A percentile compares a stretch with the other conserved stretches of the same genome.
These are phyloP conservation scores for Monosporozyma aerobia DNA, from an alignment of 805 yeast species.

Conservation along the genomic window DNA sequence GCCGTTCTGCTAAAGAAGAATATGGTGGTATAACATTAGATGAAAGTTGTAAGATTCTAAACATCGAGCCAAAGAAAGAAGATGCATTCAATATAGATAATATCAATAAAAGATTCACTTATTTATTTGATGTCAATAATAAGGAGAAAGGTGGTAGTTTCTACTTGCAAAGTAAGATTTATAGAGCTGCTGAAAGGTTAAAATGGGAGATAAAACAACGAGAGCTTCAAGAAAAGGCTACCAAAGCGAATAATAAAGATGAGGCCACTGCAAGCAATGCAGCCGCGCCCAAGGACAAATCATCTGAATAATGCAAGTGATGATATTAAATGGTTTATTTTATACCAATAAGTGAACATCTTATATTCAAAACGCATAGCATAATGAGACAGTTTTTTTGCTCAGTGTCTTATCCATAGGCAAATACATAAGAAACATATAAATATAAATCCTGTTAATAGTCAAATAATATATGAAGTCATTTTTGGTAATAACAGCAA, in stretches of 20 bases:
- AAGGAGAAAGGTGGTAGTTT: constrained; percentile 95
- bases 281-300: neutral
- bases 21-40: constrained; percentile 73
- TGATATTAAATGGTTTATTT: neutral
- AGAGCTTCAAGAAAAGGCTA: constrained; percentile 12
- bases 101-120: constrained; percentile 62
- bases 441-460: neutral
- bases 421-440: neutral
- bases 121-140: constrained; percentile 78
- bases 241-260: neutral
- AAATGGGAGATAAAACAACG: constrained; percentile 52
- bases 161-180: constrained; percentile 86
- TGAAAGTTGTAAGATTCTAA: constrained; percentile 87
- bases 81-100: constrained; percentile 46
- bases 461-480: neutral
- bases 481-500: neutral
- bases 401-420: neutral
- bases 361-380: neutral
- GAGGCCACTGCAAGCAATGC: neutral
- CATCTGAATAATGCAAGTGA: neutral
- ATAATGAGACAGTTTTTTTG: neutral
- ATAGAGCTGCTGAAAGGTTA: constrained; percentile 86
- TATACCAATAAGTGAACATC: neutral
- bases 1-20: constrained; percentile 35
- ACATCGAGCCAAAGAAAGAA: constrained; percentile 51